Base-by-base conservation (phyloP, 2,329 filamentous ascomycete species). In the Apiospora koreana region DNA sequence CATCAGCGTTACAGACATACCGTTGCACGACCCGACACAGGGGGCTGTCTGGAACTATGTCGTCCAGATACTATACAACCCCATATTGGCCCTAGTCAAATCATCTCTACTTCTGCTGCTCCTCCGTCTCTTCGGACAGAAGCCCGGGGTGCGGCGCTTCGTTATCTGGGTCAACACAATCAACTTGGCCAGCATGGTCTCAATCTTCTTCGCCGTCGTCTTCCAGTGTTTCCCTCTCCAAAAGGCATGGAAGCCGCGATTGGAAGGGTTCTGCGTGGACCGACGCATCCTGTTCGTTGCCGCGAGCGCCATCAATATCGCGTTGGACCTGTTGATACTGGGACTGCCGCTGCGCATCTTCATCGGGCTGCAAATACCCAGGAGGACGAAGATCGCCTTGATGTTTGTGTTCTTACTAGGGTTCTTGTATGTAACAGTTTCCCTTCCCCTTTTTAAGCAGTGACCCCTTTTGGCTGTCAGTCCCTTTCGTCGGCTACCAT, bases 221-320 rank as follows among this genome's bases (percentile, higher is more conserved):
- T 81, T 85, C 65, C 96, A 85, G 68, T 84, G 82, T 70, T 76
- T 75, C 12, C 82, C 82, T 0, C 73, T 83, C 41, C 73, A 76
- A 6, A 75, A 74, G 41, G 77, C 77, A 65, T 84, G 81, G 78
- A 72, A 80, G 7, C 65, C 65, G 42, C 71, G 64, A 35, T 69
- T 73, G 41, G 71, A 73, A 0, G 77, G 76, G 9, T 72, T 65
- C 25, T 84, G 83, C 50, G 76, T 84, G 48, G 72, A 79, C 14
- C 74, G 74, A 54, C 70, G 73, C 14, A 65, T 73, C 23, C 75
- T 80, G 43, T 82, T 82, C 69, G 77, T 83, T 4, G 73, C 79
- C 16, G 77, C 75, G 14, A 79, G 81, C 2, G 77, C 76, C 0
- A 73, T 84, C 21, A 83, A 80, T 21, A 83, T 85, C 42, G 48